Evolutionary conservation across 2,329 filamentous ascomycete species (phyloP).

Genomic region (Dendrostoma leiphaemia): DNA sequence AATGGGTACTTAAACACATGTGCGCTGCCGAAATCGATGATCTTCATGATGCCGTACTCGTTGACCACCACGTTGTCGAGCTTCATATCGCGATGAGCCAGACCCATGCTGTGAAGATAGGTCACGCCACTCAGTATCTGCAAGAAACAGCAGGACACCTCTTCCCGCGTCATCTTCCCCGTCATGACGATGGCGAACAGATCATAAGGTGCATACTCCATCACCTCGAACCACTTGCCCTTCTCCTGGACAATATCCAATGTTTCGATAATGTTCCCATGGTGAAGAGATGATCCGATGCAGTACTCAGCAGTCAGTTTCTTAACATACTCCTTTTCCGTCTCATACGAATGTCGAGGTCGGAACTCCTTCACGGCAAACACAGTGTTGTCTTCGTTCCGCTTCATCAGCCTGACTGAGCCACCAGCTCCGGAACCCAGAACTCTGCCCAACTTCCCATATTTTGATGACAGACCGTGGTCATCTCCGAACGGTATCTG

Average conservation of each 20-base stretch:
- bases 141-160: constrained; percentile 86
- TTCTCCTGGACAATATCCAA: constrained; percentile 95
- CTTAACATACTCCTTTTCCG: constrained; percentile 93
- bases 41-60: constrained; percentile 96
- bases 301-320: constrained; percentile 98
- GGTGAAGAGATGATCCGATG: constrained; percentile 92
- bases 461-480: constrained; percentile 85
- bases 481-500: constrained; percentile 92
- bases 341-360: constrained; percentile 87
- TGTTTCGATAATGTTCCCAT: constrained; percentile 98
- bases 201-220: constrained; percentile 97
- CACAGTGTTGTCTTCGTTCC: constrained; percentile 85
- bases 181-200: constrained; percentile 99
- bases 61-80: constrained; percentile 98
- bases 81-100: constrained; percentile 94
- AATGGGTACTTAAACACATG: constrained; percentile 98
- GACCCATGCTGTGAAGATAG: constrained; percentile 90
- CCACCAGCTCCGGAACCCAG: constrained; percentile 92
- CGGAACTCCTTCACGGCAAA: constrained; percentile 98
- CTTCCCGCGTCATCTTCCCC: constrained; percentile 89
- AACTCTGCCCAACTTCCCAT: constrained; percentile 93
- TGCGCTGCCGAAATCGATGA: constrained; percentile 97
- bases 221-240: constrained; percentile 94
- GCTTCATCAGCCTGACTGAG: constrained; percentile 90
- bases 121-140: constrained; percentile 94